Evolutionary conservation across 2,329 filamentous ascomycete genomes (phyloP).

Genomic region (Chalaropsis ovoidea): DNA sequence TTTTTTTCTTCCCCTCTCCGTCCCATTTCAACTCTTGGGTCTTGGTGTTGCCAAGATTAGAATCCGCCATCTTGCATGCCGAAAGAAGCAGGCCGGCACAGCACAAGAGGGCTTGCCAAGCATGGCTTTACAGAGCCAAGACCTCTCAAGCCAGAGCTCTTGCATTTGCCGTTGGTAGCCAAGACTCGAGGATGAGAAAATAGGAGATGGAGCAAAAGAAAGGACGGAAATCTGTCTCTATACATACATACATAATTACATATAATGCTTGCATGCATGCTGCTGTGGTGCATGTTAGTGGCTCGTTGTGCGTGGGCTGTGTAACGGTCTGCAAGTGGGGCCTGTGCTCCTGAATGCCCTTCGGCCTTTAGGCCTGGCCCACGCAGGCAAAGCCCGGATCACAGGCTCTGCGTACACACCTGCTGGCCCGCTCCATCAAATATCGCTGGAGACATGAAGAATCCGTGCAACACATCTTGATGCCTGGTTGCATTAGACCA

Average conservation of each 20-base stretch:
- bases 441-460: too few relatives aligned
- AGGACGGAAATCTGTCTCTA: neutral
- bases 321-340: neutral
- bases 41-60: constrained; percentile 6
- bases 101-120: neutral
- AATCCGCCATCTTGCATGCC: neutral
- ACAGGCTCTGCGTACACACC: neutral
- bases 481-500: too few relatives aligned
- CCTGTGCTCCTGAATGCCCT: neutral
- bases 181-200: neutral
- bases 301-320: neutral
- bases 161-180: neutral
- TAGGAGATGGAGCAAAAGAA: neutral
- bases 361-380: neutral
- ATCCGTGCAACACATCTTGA: too few relatives aligned
- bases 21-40: neutral
- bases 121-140: constrained; percentile 2
- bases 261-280: neutral
- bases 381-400: neutral
- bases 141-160: neutral
- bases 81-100: neutral
- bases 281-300: neutral
- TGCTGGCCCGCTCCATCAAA: too few relatives aligned
- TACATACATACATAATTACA: too few relatives aligned
- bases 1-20: neutral